These are phyloP conservation scores for Mycena epipterygia DNA, from an alignment of 768 basidiomycete genomes.

Conservation along the genomic window DNA sequence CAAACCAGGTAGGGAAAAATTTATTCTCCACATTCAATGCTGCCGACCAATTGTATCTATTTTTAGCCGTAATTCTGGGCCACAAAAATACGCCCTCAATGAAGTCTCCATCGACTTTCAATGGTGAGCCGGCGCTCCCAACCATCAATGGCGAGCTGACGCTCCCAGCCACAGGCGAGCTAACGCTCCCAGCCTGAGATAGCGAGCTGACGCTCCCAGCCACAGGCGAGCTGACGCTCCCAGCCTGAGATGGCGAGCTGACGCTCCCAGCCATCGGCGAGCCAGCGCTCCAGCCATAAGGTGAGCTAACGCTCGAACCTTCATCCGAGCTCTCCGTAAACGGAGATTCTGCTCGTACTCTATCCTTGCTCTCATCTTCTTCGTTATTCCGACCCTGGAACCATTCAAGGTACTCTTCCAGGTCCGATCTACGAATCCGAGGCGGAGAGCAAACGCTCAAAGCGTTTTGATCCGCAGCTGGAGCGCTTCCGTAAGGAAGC, in stretches of 20 bases:
- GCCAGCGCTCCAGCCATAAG: background rate
- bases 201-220: background rate
- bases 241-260: background rate
- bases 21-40: background rate
- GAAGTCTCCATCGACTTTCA: background rate
- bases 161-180: background rate
- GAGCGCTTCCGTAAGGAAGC: background rate
- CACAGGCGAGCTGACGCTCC: constrained; percentile 8
- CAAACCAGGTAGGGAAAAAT: constrained; percentile 27
- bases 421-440: background rate
- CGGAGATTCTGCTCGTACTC: background rate
- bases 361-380: background rate
- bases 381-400: background rate
- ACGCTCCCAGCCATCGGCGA: background rate
- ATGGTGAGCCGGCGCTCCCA: no score
- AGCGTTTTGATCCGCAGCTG: background rate
- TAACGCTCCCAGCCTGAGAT: no score
- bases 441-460: background rate
- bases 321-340: background rate
- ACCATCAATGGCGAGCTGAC: no score
- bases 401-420: constrained; percentile 4
- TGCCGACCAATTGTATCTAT: background rate
- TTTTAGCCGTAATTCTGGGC: background rate
- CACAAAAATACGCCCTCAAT: background rate
- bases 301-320: background rate